Base-by-base conservation (phyloP, 1,284 basidiomycete species). In the Sporisorium graminicola region DNA sequence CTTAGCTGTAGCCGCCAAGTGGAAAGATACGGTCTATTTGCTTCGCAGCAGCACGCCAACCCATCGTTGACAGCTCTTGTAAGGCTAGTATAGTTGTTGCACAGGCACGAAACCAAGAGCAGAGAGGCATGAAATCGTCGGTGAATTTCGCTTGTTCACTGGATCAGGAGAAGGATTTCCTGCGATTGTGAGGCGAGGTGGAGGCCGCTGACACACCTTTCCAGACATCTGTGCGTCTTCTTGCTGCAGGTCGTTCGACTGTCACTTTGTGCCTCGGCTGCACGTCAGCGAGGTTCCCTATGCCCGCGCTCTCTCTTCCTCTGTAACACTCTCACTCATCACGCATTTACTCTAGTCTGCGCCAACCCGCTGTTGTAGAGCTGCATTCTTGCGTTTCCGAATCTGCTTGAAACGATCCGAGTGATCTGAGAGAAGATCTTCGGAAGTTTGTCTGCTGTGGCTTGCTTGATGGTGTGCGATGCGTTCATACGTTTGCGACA, bases 191-290 rank as follows among this genome's bases (percentile, higher is more conserved):
- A 26, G 8, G 31, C 20, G 10, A 66, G 44, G 65, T 61, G 65
- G 65, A 66, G 65, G 65, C 40, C 42, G 65, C 65, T 66, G 65
- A 66, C 65, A 66, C 58, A 66, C 58, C 58, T 33, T 29, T 7
- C 14, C 22, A 10, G 27, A 42, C 52, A 46, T 22, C 24, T 46
- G 3, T 22, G 43, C 24, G 29, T 47, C 29, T 31, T 31, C 10
- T 31, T n/a, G 20, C 14, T 44, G 33, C 29, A 22, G n/a, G 50
- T 16, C n/a, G 26, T 10, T 31, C 20, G 27, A 46, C 53, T 63
- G 60, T 63, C 60, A 56, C n/a, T 43, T 63, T 63, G 60, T 24
- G 60, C 53, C 37, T 42, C 9, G 10, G 0, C 27, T 61, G 27
- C 51, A 33, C 49, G 40, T 54, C 47, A 44, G 35, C 12, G n/a